Base-by-base conservation (phyloP, 2,329 filamentous ascomycete genomes). In the Cladobotryum protrusum region DNA sequence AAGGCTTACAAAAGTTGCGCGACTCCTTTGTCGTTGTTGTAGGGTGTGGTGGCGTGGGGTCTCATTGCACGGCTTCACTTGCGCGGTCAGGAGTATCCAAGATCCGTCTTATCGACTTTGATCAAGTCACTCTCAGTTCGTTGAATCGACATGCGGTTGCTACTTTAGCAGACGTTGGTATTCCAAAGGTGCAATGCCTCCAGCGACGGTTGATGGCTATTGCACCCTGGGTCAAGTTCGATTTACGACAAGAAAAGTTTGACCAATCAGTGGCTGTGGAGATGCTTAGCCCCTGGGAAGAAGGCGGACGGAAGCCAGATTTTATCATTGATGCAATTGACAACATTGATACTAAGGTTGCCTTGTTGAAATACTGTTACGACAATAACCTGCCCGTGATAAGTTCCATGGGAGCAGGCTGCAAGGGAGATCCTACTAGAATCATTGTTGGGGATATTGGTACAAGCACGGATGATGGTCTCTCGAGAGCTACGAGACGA, bases 251-350 rank as follows among this genome's bases (percentile, higher is more conserved):
- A 60, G 86, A 95, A 64, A 84, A 97, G 45, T 96, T 95, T 67
- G 82, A 83, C 54, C 82, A 78, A 43, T 67, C 73, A 14, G 82
- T 75, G 9, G 90, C 90, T 0, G 77, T 79, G 6, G 65, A 70
- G 11, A 72, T 96, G 54, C 72, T 99, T 39, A 81, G 72, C 0
- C 74, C 81, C 0, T 90, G 89, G 83, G 69, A 73, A 24, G 72
- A 71, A 39, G 74, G 68, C 5, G 82, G 74, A 14, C 79, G 78
- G 63, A 77, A 77, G 59, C 90, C 91, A 1, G 86, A 92, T 60
- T 99, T 85, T 62, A 83, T 99, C n/a, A 82, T 99, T 34, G 93
- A 99, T 68, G 95, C 92, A 18, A 99, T 99, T 57, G 93, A 99
- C 68, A 97, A 99, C 64, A 97, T 99, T 55, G 89, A 96, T 46